Evolutionary conservation across 2,329 filamentous ascomycete species (phyloP), one percentile per base, ranked within the genome.

Genomic region (Cercospora citrullina): DNA sequence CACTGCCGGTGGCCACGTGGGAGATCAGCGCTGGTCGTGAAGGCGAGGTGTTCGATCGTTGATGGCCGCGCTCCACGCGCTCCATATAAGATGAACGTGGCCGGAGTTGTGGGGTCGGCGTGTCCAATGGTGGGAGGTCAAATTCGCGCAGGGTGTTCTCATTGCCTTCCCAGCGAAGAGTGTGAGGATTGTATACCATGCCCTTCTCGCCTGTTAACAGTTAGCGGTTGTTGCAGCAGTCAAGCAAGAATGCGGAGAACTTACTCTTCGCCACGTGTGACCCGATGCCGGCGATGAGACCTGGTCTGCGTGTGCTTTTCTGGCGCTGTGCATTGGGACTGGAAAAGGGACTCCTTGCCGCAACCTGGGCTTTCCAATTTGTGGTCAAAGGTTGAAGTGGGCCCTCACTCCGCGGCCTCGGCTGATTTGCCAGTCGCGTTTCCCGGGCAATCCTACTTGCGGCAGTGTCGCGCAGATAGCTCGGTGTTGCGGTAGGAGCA

Each of bases 131-230:
- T 64, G 77, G 75, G 30, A 79, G 79, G 64, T 97, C 93, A 79
- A 99, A 99, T 4, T 89, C 87, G 71, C 87, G 86, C 63, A 96
- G 83, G 36, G 86, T 90, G 74, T 93, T 94, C 78, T 99, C 95
- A 75, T 99, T 99, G 63, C 95, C 95, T 83, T 99, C 95, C 95
- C 95, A 99, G 60, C 89, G 87, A 76, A 90, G 95, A 8, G 92
- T 91, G 30, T 86, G 84, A 6, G 95, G 92, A 76, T 99, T 98
- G 79, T 97, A 99, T 64, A 89, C 90, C 95, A 99, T 99, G 71
- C 94, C 95, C 79, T 97, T 95, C 69, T 97, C 87, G 76, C 90
- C 92, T 94, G 73, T 48, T 53, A 5, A 12, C 28, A 12, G 21
- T 65, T 51, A 65, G 63, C 28, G 18, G 8, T 60, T 39, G 14